Evolutionary conservation across 306 rosid species (phyloP), one percentile per base, ranked within the genome.

Genomic region (apple (Malus domestica)): DNA sequence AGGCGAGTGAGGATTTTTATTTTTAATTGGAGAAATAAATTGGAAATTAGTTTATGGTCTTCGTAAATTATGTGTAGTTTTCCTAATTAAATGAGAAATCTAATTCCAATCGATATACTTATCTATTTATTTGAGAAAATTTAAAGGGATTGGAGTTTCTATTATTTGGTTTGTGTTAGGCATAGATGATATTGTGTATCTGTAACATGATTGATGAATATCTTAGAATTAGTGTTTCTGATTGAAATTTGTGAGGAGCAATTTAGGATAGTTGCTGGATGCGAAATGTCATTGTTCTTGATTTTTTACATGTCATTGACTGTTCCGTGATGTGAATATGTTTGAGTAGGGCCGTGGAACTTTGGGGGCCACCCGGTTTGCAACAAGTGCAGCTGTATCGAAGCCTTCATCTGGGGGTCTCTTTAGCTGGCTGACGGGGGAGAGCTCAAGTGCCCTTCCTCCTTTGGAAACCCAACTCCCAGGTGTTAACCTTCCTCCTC

Each of bases 381-480:
- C 88, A 23, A 86, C 93, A 27, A 77, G 82, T 25, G 92, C 87
- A 4, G 92, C 88, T 68, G 88, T 92, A 58, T 69, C 92, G 59
- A 83, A 77, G 74, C 75, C 85, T 54, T 67, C 97, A 12, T 80
- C 89, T 0, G 87, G 90, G 29, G 96, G 97, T 25, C 80, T 91
- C 79, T 91, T 89, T 77, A 83, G 92, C 83, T 93, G 97, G 97
- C 88, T 93, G 65, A 88, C 87, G 0, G 98, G 96, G 74, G 93
- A 84, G 65, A 55, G 64, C 52, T 84, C 97, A 6, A 85, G 87
- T 76, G 67, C 87, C 33, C 89, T 87, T 79, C 92, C 97, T 57
- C 66, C 89, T 11, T 65, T 93, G 19, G 86, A 88, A 49, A 80
- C 44, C 25, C 92, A 93, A 8, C 91, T 93, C 25, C 58, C 84